phyloP scores from a whole-genome alignment of 2,329 filamentous ascomycete species.

The Verticillium nonalfalfae region DNA sequence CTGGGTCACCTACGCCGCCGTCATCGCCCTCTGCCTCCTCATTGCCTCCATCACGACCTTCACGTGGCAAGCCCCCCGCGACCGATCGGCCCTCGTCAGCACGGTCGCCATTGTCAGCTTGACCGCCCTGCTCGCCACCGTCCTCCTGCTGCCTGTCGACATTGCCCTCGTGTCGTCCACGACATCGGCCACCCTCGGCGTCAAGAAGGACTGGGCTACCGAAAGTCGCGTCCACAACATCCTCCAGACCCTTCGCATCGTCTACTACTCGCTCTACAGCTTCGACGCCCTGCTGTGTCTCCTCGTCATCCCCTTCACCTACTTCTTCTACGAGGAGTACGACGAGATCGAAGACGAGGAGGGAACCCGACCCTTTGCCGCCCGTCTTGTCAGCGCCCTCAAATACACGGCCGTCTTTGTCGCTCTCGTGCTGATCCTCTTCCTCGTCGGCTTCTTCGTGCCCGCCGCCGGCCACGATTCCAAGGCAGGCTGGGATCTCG shows the following conservation, averaged over 20 bases:
- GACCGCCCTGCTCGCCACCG: constrained; percentile 81
- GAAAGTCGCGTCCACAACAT: constrained; percentile 74
- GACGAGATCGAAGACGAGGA: constrained; percentile 85
- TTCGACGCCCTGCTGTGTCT: constrained; percentile 86
- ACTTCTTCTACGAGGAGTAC: constrained; percentile 98
- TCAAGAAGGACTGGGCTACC: constrained; percentile 93
- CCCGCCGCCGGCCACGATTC: constrained; percentile 66
- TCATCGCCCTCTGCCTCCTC: constrained; percentile 67
- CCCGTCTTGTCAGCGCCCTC: constrained; percentile 73
- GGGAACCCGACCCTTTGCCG: constrained; percentile 56
- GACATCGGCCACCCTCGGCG: constrained; percentile 64
- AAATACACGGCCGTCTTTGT: constrained; percentile 90
- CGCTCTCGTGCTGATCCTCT: constrained; percentile 70
- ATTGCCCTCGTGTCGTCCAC: constrained; percentile 92
- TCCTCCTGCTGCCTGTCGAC: constrained; percentile 89
- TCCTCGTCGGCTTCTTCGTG: constrained; percentile 90
- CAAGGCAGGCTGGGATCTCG: constrained; percentile 68
- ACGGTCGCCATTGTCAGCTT: constrained; percentile 81
- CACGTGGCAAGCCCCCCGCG: constrained; percentile 82
- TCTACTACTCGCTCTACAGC: constrained; percentile 91
- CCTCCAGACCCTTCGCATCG: constrained; percentile 71
- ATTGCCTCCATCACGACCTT: constrained; percentile 82
- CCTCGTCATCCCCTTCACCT: constrained; percentile 86
- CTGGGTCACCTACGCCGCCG: constrained; percentile 88
- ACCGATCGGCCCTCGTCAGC: constrained; percentile 77